Evolutionary conservation across 345 rosid genomes (phyloP).

Genomic region (Brassica incana): DNA sequence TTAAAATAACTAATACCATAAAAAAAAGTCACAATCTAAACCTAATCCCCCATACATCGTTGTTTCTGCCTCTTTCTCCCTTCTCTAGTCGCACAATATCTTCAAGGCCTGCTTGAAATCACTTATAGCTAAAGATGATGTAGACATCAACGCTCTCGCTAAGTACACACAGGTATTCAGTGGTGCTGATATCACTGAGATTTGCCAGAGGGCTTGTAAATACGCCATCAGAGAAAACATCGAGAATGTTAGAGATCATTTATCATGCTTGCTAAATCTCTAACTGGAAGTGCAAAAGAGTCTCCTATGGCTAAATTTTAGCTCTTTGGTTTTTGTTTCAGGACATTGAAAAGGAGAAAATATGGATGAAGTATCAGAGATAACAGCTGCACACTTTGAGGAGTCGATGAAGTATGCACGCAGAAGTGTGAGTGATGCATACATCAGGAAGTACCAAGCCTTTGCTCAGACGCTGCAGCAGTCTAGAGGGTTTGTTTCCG

Average conservation of each 20-base stretch:
- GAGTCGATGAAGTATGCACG: conserved; percentile 96
- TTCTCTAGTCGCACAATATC: conserved; percentile 39
- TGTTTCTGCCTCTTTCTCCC: too few relatives aligned
- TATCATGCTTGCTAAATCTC: neutral
- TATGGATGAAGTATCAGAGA: conserved; percentile 82
- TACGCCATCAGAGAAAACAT: conserved; percentile 96
- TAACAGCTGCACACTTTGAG: conserved; percentile 89
- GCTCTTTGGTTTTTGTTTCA: conserved; percentile 27
- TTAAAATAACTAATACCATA: too few relatives aligned
- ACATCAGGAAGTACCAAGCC: conserved; percentile 90
- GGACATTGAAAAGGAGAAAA: conserved; percentile 99
- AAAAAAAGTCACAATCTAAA: too few relatives aligned
- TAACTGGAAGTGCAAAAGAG: neutral
- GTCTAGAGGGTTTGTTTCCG: conserved; percentile 87
- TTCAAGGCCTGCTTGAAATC: conserved; percentile 86
- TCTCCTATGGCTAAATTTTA: neutral
- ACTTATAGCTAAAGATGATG: conserved; percentile 71
- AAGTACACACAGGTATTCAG: conserved; percentile 97
- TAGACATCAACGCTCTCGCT: conserved; percentile 88
- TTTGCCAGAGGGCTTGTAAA: conserved; percentile 92
- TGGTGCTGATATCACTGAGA: conserved; percentile 97
- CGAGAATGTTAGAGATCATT: conserved; percentile 50
- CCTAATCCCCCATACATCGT: too few relatives aligned
- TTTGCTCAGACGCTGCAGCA: conserved; percentile 98
- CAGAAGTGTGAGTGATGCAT: conserved; percentile 93